Base-by-base conservation (phyloP, 1,139 yeast species). In the Chernovozyma sophiae-reginae region DNA sequence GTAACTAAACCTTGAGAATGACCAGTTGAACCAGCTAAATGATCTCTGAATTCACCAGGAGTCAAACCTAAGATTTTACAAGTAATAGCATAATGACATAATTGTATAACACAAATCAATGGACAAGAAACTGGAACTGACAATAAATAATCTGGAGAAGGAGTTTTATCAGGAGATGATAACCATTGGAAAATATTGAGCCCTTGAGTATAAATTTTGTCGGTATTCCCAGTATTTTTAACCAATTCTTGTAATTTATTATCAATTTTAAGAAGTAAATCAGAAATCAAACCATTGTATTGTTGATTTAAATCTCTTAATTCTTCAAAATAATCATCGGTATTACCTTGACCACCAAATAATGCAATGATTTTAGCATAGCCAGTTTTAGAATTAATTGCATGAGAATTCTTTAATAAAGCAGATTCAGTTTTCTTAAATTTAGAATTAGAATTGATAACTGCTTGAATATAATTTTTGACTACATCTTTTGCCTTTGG, bases 331-430 rank as follows among this genome's bases (percentile, higher is more conserved):
- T 89, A 92, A 59, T 92, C 97, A 57, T 94, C 97, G 36, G 95
- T 82, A 68, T 87, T 90, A 67, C 99, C 99, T 72, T 92, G 99
- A 54, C 99, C 99, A 60, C 99, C 98, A 54, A 92, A 92, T 47
- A 92, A 81, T 44, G 97, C 96, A 43, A 76, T 79, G 41, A 89
- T 63, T 44, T 73, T 67, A 37, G 94, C 89, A 31, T 65, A 54
- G 8, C 31, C 31, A 32, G 49, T 41, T 25, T 33, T 35, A 4
- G 36, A 20, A 26, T 69, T 65, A 25, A 52, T 39, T 34, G 70
- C 65, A 42, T 66, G 65, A 20, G 75, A 60, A 38, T 70, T 68
- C 40, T 56, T 56, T 53, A 74, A 68, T 46, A 78, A 65, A 38
- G 79, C 86, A 24, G 92, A 60, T 41, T 57, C 62, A 32, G 56